Conservation (phyloP, 202 grass and related monocot species). For the Panicum virgatum region DNA sequence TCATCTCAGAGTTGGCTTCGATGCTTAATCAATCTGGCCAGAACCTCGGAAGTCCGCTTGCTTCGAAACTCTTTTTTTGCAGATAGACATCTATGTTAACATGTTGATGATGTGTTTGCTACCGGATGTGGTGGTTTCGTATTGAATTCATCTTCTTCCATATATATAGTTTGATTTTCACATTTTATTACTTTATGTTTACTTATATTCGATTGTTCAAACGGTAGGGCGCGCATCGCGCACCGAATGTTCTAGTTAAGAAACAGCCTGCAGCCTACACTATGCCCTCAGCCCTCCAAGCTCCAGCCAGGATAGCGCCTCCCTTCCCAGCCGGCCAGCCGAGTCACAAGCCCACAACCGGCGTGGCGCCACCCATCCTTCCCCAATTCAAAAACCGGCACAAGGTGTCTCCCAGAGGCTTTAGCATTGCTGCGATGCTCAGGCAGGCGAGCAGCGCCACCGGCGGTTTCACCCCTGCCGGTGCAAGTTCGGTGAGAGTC, state of each 20-base stretch:
- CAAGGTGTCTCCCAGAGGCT: not conserved
- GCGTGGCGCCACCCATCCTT: not conserved
- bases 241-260: no score
- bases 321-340: not conserved
- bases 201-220: no score
- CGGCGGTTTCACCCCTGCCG: not conserved
- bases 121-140: no score
- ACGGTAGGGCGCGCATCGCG: no score
- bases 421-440: not conserved
- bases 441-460: not conserved
- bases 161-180: no score
- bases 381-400: not conserved
- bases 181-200: no score
- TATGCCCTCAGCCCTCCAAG: not conserved
- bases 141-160: no score
- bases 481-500: no score
- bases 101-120: no score
- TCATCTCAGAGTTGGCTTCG: slow-evolving; percentile 58
- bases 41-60: slow-evolving; percentile 40
- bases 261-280: not conserved
- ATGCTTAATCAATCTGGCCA: slow-evolving; percentile 63
- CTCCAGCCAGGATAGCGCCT: not conserved
- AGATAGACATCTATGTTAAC: no score
- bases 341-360: not conserved
- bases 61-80: no score